Conservation (phyloP, 2,329 filamentous ascomycete species). For the Rhynchosporium secalis region DNA sequence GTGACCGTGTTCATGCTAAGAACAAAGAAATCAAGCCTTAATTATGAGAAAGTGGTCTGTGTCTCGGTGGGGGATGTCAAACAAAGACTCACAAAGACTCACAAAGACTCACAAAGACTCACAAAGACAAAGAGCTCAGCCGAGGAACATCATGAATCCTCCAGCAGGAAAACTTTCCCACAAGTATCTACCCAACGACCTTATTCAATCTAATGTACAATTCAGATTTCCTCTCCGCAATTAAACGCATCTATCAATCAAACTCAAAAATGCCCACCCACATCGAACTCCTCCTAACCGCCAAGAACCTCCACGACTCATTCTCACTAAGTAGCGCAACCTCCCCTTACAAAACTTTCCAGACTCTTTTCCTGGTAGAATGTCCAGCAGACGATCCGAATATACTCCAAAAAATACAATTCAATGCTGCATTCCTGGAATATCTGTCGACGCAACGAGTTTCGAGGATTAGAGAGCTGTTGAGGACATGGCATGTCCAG, state of each 20-base stretch:
- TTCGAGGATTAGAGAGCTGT: neutral
- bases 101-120: slow-evolving; percentile 1
- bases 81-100: neutral
- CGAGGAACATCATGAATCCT: neutral
- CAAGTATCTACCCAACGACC: no score
- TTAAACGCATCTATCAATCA: neutral
- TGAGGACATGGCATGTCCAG: neutral
- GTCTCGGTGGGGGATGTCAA: neutral
- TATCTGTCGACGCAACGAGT: neutral
- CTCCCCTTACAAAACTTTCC: slow-evolving; percentile 1
- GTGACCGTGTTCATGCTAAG: no score
- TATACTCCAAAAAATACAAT: neutral
- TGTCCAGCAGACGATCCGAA: neutral
- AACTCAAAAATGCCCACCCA: neutral
- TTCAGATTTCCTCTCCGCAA: neutral
- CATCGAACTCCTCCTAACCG: neutral
- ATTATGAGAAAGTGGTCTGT: no score
- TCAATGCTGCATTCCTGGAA: slow-evolving; percentile 6
- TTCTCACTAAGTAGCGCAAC: neutral
- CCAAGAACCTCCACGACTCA: neutral
- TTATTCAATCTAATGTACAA: neutral
- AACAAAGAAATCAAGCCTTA: no score
- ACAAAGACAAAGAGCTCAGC: neutral
- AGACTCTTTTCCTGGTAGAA: slow-evolving; percentile 2
- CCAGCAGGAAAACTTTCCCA: neutral